Percentiles rank a stretch among this genome's conserved stretches.
Conservation (phyloP, 2,329 filamentous ascomycete species). For the Fusarium caatingaense region DNA sequence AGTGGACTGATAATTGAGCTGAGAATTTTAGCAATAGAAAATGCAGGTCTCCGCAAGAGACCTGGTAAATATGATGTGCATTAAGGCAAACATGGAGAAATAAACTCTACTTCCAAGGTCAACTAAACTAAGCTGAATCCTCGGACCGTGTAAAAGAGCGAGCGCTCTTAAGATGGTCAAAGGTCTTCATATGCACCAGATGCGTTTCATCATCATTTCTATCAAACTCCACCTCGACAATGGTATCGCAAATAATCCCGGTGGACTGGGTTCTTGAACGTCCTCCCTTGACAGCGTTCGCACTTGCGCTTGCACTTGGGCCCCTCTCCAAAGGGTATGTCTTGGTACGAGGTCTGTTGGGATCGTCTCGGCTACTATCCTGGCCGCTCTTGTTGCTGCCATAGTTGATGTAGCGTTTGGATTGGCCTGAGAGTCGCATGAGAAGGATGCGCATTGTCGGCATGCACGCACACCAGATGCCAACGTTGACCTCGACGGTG, state of each 20-base stretch:
- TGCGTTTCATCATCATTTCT: neutral
- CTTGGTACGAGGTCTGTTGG: neutral
- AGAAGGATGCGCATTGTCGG: constrained; percentile 2
- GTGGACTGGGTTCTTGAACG: neutral
- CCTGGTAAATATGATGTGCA: neutral
- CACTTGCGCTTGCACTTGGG: neutral
- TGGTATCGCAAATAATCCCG: neutral
- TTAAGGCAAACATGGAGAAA: neutral
- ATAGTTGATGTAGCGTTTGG: neutral
- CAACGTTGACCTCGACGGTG: neutral
- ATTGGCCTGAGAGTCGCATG: neutral
- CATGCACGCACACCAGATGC: constrained; percentile 2
- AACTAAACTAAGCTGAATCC: neutral
- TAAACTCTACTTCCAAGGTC: neutral
- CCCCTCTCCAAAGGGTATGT: neutral
- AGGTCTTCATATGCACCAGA: neutral
- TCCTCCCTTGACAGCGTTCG: neutral
- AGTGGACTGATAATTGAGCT: neutral
- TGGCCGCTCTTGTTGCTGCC: neutral
- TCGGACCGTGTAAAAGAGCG: neutral
- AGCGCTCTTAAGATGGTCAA: neutral
- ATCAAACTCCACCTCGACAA: neutral
- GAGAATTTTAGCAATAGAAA: neutral
- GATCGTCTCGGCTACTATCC: neutral
- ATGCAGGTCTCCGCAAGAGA: neutral